These are phyloP conservation scores for Sideroxylon spinosum DNA, from an alignment of 179 eudicot genomes.

Conservation along the genomic window DNA sequence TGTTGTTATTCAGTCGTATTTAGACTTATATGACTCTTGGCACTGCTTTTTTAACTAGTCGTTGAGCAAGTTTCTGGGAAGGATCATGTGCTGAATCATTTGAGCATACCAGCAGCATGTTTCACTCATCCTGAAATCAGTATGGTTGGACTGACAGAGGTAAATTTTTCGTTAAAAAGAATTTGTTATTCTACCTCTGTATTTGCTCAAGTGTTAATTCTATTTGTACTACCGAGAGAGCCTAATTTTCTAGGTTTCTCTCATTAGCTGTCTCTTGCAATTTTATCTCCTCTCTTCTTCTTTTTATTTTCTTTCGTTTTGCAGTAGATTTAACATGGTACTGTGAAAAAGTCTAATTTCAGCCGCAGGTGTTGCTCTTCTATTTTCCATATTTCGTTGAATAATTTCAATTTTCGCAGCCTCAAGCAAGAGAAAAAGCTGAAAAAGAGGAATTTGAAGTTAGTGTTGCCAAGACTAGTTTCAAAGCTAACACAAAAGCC, in stretches of 20 bases:
- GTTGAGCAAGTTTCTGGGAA: slow-evolving; percentile 93
- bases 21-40: slow-evolving; percentile 15
- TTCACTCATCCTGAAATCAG: slow-evolving; percentile 99
- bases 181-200: slow-evolving; percentile 4
- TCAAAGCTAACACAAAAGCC: slow-evolving; percentile 99
- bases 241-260: no score
- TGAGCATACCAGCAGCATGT: slow-evolving; percentile 97
- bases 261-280: background rate
- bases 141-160: slow-evolving; percentile 98
- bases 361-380: background rate
- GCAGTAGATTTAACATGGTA: no score
- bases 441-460: slow-evolving; percentile 86
- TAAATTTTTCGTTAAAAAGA: slow-evolving; percentile 20
- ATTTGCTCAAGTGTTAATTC: no score
- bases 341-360: background rate
- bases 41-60: slow-evolving; percentile 40
- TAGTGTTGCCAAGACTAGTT: slow-evolving; percentile 88
- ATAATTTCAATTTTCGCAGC: slow-evolving; percentile 43
- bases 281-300: no score
- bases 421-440: slow-evolving; percentile 94
- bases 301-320: no score
- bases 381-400: slow-evolving; percentile 14
- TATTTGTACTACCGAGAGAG: no score
- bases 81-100: slow-evolving; percentile 89
- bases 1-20: background rate